These are phyloP conservation scores for Cokeromyces recurvatus DNA, from an alignment of 371 early-diverging fungal genomes.

Conservation along the genomic window DNA sequence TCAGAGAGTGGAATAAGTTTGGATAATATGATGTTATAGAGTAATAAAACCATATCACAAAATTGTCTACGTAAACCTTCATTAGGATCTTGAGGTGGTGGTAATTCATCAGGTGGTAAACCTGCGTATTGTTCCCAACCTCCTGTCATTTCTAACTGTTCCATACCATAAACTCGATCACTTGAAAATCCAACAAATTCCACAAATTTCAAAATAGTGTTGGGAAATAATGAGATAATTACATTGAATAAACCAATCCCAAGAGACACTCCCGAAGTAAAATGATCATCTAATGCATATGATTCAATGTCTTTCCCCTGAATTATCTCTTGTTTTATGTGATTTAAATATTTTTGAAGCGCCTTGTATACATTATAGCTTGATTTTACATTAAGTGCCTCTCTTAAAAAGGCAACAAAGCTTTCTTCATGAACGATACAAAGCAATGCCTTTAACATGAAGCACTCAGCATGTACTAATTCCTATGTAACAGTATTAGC, in stretches of 20 bases:
- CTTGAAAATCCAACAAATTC: conserved; percentile 73
- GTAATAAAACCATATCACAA: conserved; percentile 59
- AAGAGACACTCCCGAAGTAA: conserved; percentile 71
- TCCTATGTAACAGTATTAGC: conserved; percentile 45
- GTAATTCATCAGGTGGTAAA: conserved; percentile 4
- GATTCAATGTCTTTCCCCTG: conserved; percentile 25
- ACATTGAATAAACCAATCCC: conserved; percentile 61
- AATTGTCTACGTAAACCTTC: conserved; percentile 48
- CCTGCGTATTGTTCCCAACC: conserved; percentile 33
- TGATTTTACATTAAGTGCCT: conserved; percentile 67
- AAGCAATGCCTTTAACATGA: conserved; percentile 63
- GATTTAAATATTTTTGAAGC: conserved; percentile 48
- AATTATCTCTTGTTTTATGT: conserved; percentile 32
- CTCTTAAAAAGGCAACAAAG: conserved; percentile 65
- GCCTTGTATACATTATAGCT: conserved; percentile 61
- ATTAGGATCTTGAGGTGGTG: conserved; percentile 19
- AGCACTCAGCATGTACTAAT: conserved; percentile 71
- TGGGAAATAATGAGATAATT: conserved; percentile 47
- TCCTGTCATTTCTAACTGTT: conserved; percentile 56
- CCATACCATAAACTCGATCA: conserved; percentile 63
- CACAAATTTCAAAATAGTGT: conserved; percentile 44
- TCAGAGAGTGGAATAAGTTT: conserved; percentile 54
- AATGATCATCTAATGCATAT: conserved; percentile 62
- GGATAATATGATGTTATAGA: conserved; percentile 67
- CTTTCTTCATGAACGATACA: conserved; percentile 68